Conservation (phyloP, 371 early-diverging fungal genomes). For the Lichtheimia ornata region DNA sequence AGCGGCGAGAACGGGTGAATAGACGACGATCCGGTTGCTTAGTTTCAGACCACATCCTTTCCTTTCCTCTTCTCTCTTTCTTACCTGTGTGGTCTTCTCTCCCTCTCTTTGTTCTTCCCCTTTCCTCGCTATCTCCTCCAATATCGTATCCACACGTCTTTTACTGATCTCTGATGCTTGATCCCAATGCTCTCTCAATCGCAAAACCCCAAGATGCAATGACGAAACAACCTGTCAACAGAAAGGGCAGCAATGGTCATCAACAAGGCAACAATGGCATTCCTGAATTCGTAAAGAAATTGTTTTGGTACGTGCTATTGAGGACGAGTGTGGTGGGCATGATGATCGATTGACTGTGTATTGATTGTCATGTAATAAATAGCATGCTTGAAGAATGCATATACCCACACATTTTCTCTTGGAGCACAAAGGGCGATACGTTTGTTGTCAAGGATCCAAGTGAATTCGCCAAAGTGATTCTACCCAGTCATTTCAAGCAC, state of each 20-base stretch:
- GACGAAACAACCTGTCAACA: neutral
- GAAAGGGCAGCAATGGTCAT: slow-evolving; percentile 5
- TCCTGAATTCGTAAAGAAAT: slow-evolving; percentile 54
- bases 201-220: neutral
- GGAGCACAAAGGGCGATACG: slow-evolving; percentile 78
- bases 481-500: slow-evolving; percentile 91
- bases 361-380: neutral
- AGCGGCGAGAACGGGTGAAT: no score
- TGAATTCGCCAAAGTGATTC: slow-evolving; percentile 70
- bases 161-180: slow-evolving; percentile 5
- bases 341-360: neutral
- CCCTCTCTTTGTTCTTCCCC: neutral
- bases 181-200: slow-evolving; percentile 7
- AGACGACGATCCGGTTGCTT: neutral
- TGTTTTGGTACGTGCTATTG: slow-evolving; percentile 35
- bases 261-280: slow-evolving; percentile 19
- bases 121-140: neutral
- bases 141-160: neutral
- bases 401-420: slow-evolving; percentile 66
- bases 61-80: neutral
- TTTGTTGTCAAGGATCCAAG: slow-evolving; percentile 84
- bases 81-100: no score
- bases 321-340: neutral
- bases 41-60: neutral
- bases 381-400: slow-evolving; percentile 72